These are phyloP conservation scores for Alternaria postmessia DNA, from an alignment of 2,329 filamentous ascomycete genomes.

Conservation along the genomic window DNA sequence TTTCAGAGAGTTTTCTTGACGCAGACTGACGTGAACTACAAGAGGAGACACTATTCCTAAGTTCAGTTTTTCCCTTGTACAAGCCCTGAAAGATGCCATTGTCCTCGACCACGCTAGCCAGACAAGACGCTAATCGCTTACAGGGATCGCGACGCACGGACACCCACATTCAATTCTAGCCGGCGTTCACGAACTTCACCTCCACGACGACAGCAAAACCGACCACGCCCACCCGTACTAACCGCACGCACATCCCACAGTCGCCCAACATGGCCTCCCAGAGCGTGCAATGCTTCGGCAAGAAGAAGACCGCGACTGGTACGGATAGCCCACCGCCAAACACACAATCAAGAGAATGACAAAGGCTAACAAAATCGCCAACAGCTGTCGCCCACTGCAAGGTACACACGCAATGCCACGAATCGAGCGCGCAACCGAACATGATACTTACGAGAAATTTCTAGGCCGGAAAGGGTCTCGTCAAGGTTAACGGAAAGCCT, in stretches of 20 bases:
- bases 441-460: slow-evolving; percentile 37
- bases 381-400: slow-evolving; percentile 92
- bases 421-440: slow-evolving; percentile 31
- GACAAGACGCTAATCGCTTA: slow-evolving; percentile 20
- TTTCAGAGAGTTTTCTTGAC: neutral
- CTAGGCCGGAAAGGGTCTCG: slow-evolving; percentile 81
- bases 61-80: neutral
- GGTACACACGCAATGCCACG: slow-evolving; percentile 61
- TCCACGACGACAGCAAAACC: slow-evolving; percentile 32
- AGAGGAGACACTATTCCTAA: neutral
- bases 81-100: neutral
- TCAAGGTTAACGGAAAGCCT: slow-evolving; percentile 99
- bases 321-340: slow-evolving; percentile 24
- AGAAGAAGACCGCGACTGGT: slow-evolving; percentile 68
- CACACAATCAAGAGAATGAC: slow-evolving; percentile 25
- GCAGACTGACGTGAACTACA: neutral
- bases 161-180: slow-evolving; percentile 26
- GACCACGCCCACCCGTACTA: slow-evolving; percentile 38
- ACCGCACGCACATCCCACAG: slow-evolving; percentile 47
- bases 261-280: slow-evolving; percentile 54
- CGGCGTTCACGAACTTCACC: slow-evolving; percentile 29
- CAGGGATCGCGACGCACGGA: slow-evolving; percentile 21
- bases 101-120: neutral
- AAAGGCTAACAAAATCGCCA: slow-evolving; percentile 49
- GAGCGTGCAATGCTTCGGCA: slow-evolving; percentile 92